These are phyloP conservation scores for Colletotrichum agaves DNA, from an alignment of 2,329 filamentous ascomycete genomes.

Conservation along the genomic window DNA sequence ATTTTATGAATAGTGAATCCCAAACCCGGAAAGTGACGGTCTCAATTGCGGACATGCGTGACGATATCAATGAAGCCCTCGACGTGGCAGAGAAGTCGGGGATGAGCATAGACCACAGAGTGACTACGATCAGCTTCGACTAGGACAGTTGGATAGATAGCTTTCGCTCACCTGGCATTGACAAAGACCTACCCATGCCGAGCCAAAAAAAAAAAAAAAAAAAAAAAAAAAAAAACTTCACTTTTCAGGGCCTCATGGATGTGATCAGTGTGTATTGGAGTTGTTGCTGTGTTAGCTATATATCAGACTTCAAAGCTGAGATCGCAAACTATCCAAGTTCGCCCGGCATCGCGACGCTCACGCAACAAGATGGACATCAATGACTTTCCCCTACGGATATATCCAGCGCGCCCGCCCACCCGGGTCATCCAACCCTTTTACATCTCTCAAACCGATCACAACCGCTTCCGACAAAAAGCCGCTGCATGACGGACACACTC, in stretches of 20 bases:
- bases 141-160: no score
- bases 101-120: no score
- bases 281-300: constrained; percentile 27
- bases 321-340: constrained; percentile 13
- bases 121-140: no score
- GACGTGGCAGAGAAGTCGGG: no score
- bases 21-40: background rate
- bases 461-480: background rate
- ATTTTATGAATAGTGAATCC: background rate
- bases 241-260: background rate
- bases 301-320: constrained; percentile 23
- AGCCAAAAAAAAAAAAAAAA: no score
- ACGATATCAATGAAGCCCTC: background rate
- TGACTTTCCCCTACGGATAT: background rate
- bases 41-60: background rate
- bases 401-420: background rate
- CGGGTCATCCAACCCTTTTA: background rate
- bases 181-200: no score
- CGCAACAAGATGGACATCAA: background rate
- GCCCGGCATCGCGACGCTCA: constrained; percentile 16
- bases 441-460: background rate
- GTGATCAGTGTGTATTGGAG: constrained; percentile 6
- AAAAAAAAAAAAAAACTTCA: no score
- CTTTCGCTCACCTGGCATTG: no score
- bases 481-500: background rate